These are phyloP conservation scores for Mallotus nudiflorus DNA, from an alignment of 345 rosid genomes.

Conservation along the genomic window DNA sequence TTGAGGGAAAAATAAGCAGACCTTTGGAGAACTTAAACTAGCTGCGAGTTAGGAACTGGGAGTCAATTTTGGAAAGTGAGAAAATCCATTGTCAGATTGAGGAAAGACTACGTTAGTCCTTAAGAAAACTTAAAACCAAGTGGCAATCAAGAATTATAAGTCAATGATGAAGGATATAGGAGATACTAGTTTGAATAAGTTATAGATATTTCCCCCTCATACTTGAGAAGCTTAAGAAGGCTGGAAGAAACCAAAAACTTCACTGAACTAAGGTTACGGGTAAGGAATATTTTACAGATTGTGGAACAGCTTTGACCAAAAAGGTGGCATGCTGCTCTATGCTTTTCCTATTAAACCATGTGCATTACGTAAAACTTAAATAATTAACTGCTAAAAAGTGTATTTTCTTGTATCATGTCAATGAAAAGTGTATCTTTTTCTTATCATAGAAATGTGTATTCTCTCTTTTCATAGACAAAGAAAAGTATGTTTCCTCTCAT, in stretches of 20 bases:
- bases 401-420: too few species aligned
- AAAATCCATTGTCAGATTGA: background rate
- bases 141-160: background rate
- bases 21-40: too few species aligned
- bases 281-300: background rate
- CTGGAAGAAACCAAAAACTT: background rate
- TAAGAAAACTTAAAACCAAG: background rate
- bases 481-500: background rate
- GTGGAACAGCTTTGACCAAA: background rate
- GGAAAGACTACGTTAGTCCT: background rate
- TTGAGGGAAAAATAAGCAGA: too few species aligned
- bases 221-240: background rate
- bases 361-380: background rate
- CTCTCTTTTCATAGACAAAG: too few species aligned
- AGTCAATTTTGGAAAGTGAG: background rate
- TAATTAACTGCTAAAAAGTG: background rate
- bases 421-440: too few species aligned
- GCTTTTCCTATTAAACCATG: background rate
- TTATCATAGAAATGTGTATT: too few species aligned
- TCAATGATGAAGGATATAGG: background rate
- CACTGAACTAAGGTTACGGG: background rate
- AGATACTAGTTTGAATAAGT: background rate
- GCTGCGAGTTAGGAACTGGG: too few species aligned
- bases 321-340: background rate
- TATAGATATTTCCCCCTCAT: background rate